Evolutionary conservation across 31 red algal species (phyloP).

Genomic region (Asparagopsis taxiformis): DNA sequence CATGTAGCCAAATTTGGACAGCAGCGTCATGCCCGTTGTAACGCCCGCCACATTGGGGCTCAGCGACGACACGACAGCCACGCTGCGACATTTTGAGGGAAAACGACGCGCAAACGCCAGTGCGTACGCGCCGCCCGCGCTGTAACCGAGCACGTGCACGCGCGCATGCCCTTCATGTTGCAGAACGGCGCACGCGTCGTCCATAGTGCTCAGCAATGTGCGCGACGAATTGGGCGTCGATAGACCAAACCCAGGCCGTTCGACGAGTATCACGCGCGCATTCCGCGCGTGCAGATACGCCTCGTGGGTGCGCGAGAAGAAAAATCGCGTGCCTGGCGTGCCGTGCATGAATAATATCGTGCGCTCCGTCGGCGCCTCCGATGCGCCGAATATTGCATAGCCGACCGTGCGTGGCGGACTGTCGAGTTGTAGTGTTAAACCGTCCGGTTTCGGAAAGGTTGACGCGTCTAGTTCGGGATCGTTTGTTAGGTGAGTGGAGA

Average conservation of each 20-base stretch:
- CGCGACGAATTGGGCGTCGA: background rate
- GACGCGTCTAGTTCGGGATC: background rate
- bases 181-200: background rate
- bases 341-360: conserved; percentile 21
- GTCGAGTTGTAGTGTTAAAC: background rate
- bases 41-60: conserved; percentile 15
- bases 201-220: background rate
- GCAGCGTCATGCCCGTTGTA: background rate
- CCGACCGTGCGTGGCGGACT: background rate
- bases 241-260: conserved; percentile 25
- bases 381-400: background rate
- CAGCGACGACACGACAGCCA: conserved; percentile 3
- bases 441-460: conserved; percentile 1
- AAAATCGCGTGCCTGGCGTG: conserved; percentile 24
- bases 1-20: conserved; percentile 9
- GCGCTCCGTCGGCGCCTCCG: background rate
- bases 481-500: background rate
- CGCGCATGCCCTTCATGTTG: background rate
- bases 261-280: background rate
- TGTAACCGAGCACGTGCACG: conserved; percentile 15
- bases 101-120: conserved; percentile 9
- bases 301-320: conserved; percentile 3
- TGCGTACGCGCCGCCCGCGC: conserved; percentile 14
- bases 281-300: background rate
- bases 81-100: background rate